phyloP scores from a whole-genome alignment of 192 early-diverging fungal genomes.

The Coemansia sp. region DNA sequence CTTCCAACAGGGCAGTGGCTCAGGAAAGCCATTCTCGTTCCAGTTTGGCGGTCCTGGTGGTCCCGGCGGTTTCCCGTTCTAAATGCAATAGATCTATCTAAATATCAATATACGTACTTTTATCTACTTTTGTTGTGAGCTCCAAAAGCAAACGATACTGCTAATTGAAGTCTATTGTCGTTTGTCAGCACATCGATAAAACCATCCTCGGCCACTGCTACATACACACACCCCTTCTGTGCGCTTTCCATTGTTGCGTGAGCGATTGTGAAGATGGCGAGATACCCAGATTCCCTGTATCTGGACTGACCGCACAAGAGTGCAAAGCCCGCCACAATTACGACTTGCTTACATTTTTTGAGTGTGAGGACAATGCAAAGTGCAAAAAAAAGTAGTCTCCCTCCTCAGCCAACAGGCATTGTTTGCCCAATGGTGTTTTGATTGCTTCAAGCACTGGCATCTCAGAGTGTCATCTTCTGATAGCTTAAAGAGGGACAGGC shows the following conservation, averaged over 20 bases:
- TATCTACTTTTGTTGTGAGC: background rate
- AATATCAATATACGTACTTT: background rate
- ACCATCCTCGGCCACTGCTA: background rate
- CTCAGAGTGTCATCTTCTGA: conserved; percentile 10
- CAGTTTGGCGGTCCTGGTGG: conserved; percentile 55
- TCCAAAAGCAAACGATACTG: background rate
- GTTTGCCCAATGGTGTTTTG: background rate
- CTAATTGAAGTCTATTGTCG: background rate
- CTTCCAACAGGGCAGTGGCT: conserved; percentile 61
- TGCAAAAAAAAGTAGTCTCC: background rate
- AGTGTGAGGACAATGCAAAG: background rate
- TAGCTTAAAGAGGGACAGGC: background rate
- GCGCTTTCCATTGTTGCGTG: background rate
- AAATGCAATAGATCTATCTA: background rate
- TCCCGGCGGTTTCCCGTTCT: conserved; percentile 55
- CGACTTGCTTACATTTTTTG: conserved; percentile 2
- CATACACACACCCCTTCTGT: conserved; percentile 1
- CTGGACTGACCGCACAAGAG: background rate
- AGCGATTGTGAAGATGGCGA: background rate
- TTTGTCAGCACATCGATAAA: background rate
- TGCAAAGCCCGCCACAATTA: conserved; percentile 3
- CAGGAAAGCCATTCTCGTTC: conserved; percentile 54
- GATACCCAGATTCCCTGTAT: conserved; percentile 2
- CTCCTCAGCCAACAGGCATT: background rate
- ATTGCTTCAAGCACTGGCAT: conserved; percentile 3